Conservation (phyloP, 2,329 filamentous ascomycete genomes). For the Tolypocladium ovalisporum region DNA sequence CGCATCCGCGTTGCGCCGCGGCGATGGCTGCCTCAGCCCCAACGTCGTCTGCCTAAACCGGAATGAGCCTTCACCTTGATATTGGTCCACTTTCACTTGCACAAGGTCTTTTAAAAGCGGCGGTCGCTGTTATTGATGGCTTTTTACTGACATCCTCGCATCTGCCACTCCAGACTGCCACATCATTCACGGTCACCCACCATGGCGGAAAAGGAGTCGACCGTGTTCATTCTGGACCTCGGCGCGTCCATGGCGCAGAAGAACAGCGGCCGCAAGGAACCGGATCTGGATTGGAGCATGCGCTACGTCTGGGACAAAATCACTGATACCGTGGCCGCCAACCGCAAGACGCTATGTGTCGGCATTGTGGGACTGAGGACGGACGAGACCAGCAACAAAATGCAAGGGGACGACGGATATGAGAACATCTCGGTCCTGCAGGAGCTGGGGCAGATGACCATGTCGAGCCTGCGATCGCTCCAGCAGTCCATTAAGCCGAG, state of each 20-base stretch:
- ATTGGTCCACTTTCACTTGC: background rate
- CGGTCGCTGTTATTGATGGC: background rate
- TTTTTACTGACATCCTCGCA: background rate
- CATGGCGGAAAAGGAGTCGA: conserved; percentile 92
- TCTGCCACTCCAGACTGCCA: background rate
- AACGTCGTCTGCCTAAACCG: conserved; percentile 9
- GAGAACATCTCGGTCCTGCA: conserved; percentile 74
- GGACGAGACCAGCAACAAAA: conserved; percentile 60
- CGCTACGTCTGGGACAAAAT: conserved; percentile 91
- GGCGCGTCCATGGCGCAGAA: conserved; percentile 72
- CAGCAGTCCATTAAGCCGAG: conserved; percentile 56
- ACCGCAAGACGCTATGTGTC: conserved; percentile 56
- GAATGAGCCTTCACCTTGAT: background rate
- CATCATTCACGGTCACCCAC: background rate
- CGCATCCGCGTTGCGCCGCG: conserved; percentile 12
- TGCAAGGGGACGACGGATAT: conserved; percentile 63
- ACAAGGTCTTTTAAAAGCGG: background rate
- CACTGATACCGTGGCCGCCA: conserved; percentile 56
- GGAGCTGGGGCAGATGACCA: conserved; percentile 45
- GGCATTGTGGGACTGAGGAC: conserved; percentile 79
- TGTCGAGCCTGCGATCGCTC: conserved; percentile 59
- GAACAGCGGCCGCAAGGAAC: conserved; percentile 59
- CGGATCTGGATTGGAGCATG: conserved; percentile 82
- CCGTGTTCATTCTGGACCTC: conserved; percentile 83
- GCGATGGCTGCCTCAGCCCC: background rate